Evolutionary conservation across 2,329 filamentous ascomycete species (phyloP).

Genomic region (Triangularia setosa): DNA sequence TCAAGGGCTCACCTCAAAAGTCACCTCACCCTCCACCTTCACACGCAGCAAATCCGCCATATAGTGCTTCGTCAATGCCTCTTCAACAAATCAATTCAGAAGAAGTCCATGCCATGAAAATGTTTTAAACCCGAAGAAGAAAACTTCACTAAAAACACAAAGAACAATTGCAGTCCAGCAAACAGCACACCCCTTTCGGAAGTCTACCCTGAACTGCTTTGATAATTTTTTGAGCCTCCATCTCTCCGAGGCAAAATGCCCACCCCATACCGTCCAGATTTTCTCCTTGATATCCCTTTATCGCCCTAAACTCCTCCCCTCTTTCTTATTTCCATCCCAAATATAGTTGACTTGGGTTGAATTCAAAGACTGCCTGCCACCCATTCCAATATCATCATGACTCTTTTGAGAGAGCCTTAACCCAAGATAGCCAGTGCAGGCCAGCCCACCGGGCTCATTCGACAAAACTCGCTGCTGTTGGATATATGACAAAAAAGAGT

Average conservation of each 20-base stretch:
- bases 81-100: not conserved
- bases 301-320: not conserved
- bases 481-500: slow-evolving; percentile 8
- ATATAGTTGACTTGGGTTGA: not conserved
- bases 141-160: not conserved
- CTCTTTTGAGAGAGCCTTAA: not conserved
- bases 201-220: not conserved
- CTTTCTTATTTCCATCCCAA: not conserved
- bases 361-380: not conserved
- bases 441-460: not conserved
- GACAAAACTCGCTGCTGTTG: not conserved
- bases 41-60: too few relatives aligned
- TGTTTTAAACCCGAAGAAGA: not conserved
- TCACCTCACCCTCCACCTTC: not conserved
- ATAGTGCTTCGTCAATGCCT: too few relatives aligned
- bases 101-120: not conserved
- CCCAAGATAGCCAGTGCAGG: not conserved
- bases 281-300: not conserved
- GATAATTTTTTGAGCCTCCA: not conserved
- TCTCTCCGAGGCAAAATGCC: not conserved
- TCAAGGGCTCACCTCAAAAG: too few relatives aligned
- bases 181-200: not conserved
- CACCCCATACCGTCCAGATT: not conserved
- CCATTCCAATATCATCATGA: not conserved
- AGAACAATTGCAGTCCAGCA: not conserved